Conservation (phyloP, 345 rosid species). For the Raphanus sativus region DNA sequence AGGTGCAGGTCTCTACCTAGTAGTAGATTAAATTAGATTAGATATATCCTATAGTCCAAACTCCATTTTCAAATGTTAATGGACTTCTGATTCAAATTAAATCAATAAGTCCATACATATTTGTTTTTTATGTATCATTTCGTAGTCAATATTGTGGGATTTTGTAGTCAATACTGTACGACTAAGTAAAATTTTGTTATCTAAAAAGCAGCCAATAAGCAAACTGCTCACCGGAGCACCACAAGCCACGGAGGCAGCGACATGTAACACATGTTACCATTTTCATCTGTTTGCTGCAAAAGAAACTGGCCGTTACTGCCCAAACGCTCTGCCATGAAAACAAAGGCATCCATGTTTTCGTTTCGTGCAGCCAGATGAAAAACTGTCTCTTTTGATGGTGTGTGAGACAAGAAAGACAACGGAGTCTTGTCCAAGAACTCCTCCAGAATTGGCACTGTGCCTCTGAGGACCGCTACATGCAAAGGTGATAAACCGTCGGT, state of each 20-base stretch:
- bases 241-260: constrained; percentile 45
- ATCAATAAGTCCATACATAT: too few species aligned
- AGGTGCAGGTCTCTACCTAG: too few species aligned
- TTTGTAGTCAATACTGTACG: too few species aligned
- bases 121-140: too few species aligned
- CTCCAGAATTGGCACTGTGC: constrained; percentile 45
- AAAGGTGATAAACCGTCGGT: constrained; percentile 52
- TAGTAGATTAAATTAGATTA: too few species aligned
- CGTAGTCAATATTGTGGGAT: not conserved
- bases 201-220: not conserved
- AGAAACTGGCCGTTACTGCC: constrained; percentile 38
- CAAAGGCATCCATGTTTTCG: constrained; percentile 46
- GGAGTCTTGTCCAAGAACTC: constrained; percentile 40
- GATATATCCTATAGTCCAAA: too few species aligned
- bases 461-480: constrained; percentile 53
- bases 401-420: not conserved
- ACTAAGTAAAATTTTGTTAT: not conserved
- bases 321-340: constrained; percentile 41
- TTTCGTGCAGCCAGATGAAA: constrained; percentile 53
- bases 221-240: constrained; percentile 21
- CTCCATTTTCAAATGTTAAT: too few species aligned
- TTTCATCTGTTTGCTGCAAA: constrained; percentile 34
- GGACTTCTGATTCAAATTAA: too few species aligned
- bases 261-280: constrained; percentile 52
- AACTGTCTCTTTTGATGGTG: constrained; percentile 41